Percentiles rank a stretch among this genome's conserved stretches.
Evolutionary conservation across 495 filamentous ascomycete species (phyloP).

Genomic region (Viridothelium virens): DNA sequence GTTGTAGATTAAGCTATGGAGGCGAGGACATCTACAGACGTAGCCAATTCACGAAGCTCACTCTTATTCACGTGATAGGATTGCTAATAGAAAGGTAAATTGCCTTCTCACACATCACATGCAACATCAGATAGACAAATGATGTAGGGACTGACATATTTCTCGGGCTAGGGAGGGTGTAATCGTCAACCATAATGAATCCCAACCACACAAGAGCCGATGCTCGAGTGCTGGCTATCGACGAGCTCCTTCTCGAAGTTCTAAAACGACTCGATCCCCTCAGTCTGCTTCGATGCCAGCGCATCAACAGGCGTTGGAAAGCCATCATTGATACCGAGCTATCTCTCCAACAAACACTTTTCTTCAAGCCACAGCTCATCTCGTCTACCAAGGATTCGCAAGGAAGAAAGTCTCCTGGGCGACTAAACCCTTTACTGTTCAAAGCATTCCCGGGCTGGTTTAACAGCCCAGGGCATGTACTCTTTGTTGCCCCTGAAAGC

Average conservation of each 20-base stretch:
- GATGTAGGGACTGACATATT: too few relatives aligned
- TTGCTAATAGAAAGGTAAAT: too few relatives aligned
- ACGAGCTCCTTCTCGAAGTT: neutral
- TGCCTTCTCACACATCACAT: too few relatives aligned
- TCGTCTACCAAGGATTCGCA: neutral
- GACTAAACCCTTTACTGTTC: neutral
- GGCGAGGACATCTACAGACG: too few relatives aligned
- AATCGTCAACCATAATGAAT: too few relatives aligned
- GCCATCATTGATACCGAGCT: neutral
- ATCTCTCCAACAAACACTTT: neutral
- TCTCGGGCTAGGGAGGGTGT: too few relatives aligned
- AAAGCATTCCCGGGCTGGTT: neutral
- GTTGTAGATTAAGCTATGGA: too few relatives aligned
- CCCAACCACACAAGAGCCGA: neutral
- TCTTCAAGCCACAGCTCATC: neutral
- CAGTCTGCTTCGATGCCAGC: neutral
- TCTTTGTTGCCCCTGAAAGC: neutral
- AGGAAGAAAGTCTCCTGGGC: neutral
- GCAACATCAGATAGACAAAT: too few relatives aligned
- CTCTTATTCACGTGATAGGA: too few relatives aligned
- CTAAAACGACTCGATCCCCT: neutral
- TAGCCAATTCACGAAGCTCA: too few relatives aligned
- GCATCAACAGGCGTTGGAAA: neutral
- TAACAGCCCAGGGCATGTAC: neutral
- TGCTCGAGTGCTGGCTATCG: neutral